Evolutionary conservation across 441 rosid species (phyloP).

Genomic region (Mallotus japonicus): DNA sequence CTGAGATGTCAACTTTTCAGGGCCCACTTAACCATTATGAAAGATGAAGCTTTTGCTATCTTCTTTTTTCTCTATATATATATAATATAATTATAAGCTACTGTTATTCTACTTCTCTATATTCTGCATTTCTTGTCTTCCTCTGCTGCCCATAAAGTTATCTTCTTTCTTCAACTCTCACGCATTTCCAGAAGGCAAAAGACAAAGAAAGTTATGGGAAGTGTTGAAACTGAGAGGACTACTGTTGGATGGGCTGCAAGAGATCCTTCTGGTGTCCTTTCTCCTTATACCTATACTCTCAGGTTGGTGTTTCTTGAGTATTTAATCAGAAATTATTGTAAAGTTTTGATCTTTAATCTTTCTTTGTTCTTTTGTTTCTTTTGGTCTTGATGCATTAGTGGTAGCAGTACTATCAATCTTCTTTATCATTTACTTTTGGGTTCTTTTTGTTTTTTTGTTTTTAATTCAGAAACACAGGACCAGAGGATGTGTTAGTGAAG

Average conservation of each 20-base stretch:
- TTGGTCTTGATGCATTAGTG: neutral
- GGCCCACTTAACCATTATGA: too few species aligned
- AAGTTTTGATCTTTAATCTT: too few species aligned
- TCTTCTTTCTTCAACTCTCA: neutral
- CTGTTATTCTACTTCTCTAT: too few species aligned
- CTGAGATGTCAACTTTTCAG: neutral
- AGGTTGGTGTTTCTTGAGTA: slow-evolving; percentile 40
- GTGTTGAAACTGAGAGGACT: slow-evolving; percentile 52
- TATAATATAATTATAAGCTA: too few species aligned
- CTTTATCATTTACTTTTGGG: neutral
- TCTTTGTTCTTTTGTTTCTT: too few species aligned
- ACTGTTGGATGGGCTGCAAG: slow-evolving; percentile 79
- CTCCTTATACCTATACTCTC: slow-evolving; percentile 70
- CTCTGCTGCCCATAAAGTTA: neutral
- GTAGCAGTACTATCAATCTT: neutral
- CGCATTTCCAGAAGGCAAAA: neutral
- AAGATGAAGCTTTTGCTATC: neutral
- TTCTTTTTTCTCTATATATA: too few species aligned
- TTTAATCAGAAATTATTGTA: too few species aligned
- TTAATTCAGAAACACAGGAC: slow-evolving; percentile 59
- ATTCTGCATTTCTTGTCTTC: neutral
- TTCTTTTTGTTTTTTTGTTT: neutral
- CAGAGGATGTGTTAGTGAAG: slow-evolving; percentile 70
- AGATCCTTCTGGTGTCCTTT: slow-evolving; percentile 66
- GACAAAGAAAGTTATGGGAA: slow-evolving; percentile 40